A percentile compares a stretch with the other conserved stretches of the same genome.
These are phyloP conservation scores for Colletotrichum echinochloae DNA, from an alignment of 2,329 filamentous ascomycete species.

Conservation along the genomic window DNA sequence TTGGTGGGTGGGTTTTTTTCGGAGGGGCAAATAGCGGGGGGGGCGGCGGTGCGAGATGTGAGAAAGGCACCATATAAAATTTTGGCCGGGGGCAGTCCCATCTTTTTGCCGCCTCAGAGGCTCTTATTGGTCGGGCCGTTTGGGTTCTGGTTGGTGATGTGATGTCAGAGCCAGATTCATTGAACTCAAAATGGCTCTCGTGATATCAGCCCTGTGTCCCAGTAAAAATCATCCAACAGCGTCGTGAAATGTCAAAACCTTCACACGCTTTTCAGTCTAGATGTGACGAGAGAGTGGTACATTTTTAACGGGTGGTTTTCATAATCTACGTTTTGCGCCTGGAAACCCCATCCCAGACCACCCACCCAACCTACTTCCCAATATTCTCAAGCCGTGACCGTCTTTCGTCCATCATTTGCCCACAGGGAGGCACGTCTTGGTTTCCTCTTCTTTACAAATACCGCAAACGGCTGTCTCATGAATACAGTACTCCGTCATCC, in stretches of 20 bases:
- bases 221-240: not conserved
- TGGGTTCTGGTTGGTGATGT: constrained; percentile 18
- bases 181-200: not conserved
- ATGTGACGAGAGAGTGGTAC: not conserved
- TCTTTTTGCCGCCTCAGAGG: constrained; percentile 24
- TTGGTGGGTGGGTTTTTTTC: constrained; percentile 23
- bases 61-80: constrained; percentile 53
- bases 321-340: constrained; percentile 25
- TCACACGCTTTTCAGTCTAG: not conserved
- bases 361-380: constrained; percentile 4
- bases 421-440: constrained; percentile 11
- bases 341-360: constrained; percentile 4
- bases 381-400: not conserved
- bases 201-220: not conserved
- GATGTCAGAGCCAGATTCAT: constrained; percentile 24
- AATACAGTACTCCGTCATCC: constrained; percentile 12
- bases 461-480: constrained; percentile 4
- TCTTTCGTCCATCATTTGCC: constrained; percentile 15
- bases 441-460: constrained; percentile 8
- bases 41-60: constrained; percentile 22
- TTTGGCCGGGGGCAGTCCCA: constrained; percentile 45
- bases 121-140: constrained; percentile 11
- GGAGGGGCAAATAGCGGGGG: constrained; percentile 38
- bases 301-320: constrained; percentile 14
- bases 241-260: not conserved